Evolutionary conservation across 202 grass and related monocot species (phyloP).

Genomic region (Schoenoplectus tabernaemontani): DNA sequence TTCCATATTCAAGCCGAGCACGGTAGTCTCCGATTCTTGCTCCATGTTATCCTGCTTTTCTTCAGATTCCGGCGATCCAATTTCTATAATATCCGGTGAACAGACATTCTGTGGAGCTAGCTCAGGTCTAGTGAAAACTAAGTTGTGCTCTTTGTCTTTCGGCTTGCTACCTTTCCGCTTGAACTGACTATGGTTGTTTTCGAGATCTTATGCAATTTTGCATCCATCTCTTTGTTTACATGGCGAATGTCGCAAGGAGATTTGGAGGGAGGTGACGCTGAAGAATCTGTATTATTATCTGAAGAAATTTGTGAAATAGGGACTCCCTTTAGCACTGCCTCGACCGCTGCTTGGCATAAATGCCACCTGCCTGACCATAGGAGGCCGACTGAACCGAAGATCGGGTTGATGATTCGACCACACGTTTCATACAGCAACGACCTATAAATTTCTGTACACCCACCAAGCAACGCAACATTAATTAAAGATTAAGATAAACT

Average conservation of each 20-base stretch:
- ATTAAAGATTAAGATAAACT: background rate
- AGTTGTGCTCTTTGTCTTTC: background rate
- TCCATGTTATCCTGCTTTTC: background rate
- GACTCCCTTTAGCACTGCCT: conserved; percentile 35
- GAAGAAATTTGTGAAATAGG: conserved; percentile 40
- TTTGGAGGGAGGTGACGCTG: background rate
- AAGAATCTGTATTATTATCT: conserved; percentile 22
- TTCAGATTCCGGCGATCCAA: background rate
- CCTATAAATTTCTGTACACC: conserved; percentile 26
- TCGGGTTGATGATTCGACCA: conserved; percentile 33
- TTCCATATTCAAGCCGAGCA: background rate
- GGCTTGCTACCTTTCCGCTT: background rate
- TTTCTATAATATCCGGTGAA: conserved; percentile 9
- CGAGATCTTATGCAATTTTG: background rate
- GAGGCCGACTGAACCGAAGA: conserved; percentile 29
- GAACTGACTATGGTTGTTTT: background rate
- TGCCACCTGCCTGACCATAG: conserved; percentile 34
- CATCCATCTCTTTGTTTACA: background rate
- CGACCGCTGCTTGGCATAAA: conserved; percentile 34
- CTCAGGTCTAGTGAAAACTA: background rate
- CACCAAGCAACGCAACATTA: background rate
- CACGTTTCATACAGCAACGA: conserved; percentile 35
- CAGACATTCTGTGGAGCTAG: background rate
- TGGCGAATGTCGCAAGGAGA: background rate
- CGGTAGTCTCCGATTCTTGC: background rate